Base-by-base conservation (phyloP, 345 rosid species). In the Rhodamnia argentea region DNA sequence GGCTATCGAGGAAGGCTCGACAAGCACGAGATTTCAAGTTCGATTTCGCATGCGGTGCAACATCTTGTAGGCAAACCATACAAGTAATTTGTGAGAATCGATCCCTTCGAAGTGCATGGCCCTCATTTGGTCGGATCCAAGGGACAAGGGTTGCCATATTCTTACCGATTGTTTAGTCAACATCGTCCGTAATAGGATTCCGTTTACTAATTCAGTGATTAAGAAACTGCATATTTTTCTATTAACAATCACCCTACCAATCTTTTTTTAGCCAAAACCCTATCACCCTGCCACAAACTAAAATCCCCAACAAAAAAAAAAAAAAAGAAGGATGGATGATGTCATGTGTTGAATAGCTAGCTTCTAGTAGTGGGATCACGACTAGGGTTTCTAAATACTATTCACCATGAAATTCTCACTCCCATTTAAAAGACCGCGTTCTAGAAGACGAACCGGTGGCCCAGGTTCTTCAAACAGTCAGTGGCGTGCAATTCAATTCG, bases 401-500 rank as follows among this genome's bases (percentile, higher is more conserved):
- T 32, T 64, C 78, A 64, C 78, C 47, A 32, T 40, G 44, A 70
- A 70, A 32, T 64, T 64, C 13, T 32, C 76, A 32, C 44, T 16
- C 12, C 76, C 44, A 16, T 64, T 16, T 70, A 32, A 70, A 70
- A 32, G 78, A 32, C 47, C 24, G 2, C 78, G 20, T 70, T 70
- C 78, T 70, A 24, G 85, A 10, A 29, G 18, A 64, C 18, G 47
- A 70, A 32, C 78, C 78, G 24, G 78, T 70, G 47, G 44, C 47
- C 24, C 15, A 29, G 81, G 20, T 53, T 87, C 75, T 27, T 56
- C 24, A 47, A 52, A 62, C 27, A 51, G 64, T 37, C 64, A 85
- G 82, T 83, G 88, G 85, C 90, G 88, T 86, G 90, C 57, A 32
- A 26, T 76, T 54, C 83, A 76, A 85, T 52, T 57, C 78, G 87